Base-by-base conservation (phyloP, 2,329 filamentous ascomycete species). In the Penicillium polonicum region DNA sequence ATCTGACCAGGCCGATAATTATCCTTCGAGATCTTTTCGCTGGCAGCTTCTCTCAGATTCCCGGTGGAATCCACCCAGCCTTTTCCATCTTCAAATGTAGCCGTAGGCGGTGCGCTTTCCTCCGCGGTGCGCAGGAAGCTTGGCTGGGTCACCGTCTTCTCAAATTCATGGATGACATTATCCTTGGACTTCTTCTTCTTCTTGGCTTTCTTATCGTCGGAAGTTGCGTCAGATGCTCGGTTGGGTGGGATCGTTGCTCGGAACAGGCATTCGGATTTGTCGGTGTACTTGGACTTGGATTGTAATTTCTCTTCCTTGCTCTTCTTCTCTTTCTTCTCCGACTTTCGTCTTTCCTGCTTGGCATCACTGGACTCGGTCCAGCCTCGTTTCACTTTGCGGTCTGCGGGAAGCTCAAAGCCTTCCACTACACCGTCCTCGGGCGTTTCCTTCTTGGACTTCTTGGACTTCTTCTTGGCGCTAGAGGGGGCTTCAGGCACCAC, bases 61-160 rank as follows among this genome's bases (percentile, higher is more conserved):
- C 92, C 92, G 17, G 88, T 80, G 60, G 86, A 84, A 66, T 96
- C 88, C 0, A 96, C 83, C 93, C 94, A 97, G 1, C 93, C 93
- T 68, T 89, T 88, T 23, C 89, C 92, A 53, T 96, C 88, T 41
- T 94, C 83, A 71, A 88, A 97, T 55, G 88, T 86, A 3, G 80
- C 74, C 39, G 81, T 80, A n/a, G 79, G 72, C 46, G 81, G 80
- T 2, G 76, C 75, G 1, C 75, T 76, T 1, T 78, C 72, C 15
- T 72, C 67, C 13, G 71, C 80, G 6, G 81, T 79, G 71, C 90
- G 91, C 58, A 97, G 75, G 70, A 96, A 97, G 5, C 85, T 89
- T 0, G 92, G 90, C 62, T 91, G 88, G 67, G 91, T 93, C 38
- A 85, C 86, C 8, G 89, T 92, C 72, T 91, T 92, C 66, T 89